phyloP scores from a whole-genome alignment of 1,284 basidiomycete species.

The Anthracocystis walkeri region DNA sequence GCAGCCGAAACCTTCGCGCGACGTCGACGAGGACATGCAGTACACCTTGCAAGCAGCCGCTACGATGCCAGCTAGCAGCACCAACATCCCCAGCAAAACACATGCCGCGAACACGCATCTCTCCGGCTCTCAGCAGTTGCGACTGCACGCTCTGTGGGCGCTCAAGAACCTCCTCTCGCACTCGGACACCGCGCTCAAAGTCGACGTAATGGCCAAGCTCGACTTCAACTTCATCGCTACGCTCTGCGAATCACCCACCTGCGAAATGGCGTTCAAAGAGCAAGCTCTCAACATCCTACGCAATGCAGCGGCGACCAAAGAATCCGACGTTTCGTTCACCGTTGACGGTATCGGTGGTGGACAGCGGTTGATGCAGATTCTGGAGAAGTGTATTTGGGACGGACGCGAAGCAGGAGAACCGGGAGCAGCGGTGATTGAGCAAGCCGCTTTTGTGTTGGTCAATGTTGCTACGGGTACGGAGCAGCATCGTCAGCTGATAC shows the following conservation, averaged over 20 bases:
- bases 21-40: constrained; percentile 20
- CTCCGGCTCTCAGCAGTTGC: constrained; percentile 39
- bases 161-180: constrained; percentile 64
- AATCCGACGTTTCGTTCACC: constrained; percentile 54
- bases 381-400: constrained; percentile 60
- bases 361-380: constrained; percentile 38
- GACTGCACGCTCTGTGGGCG: constrained; percentile 63
- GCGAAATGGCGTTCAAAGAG: constrained; percentile 51
- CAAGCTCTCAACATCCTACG: constrained; percentile 64
- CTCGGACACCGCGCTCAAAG: constrained; percentile 45
- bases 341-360: constrained; percentile 53
- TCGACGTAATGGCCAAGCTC: constrained; percentile 44
- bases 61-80: constrained; percentile 14
- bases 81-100: not conserved
- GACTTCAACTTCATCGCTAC: constrained; percentile 29
- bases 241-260: constrained; percentile 20
- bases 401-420: constrained; percentile 35
- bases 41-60: constrained; percentile 23
- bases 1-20: not conserved
- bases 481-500: constrained; percentile 36
- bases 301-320: constrained; percentile 51
- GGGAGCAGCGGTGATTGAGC: constrained; percentile 52
- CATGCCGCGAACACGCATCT: constrained; percentile 1
- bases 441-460: constrained; percentile 59
- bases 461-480: constrained; percentile 64